These are phyloP conservation scores for Lentinula sp. DNA, from an alignment of 768 basidiomycete species.

Conservation along the genomic window DNA sequence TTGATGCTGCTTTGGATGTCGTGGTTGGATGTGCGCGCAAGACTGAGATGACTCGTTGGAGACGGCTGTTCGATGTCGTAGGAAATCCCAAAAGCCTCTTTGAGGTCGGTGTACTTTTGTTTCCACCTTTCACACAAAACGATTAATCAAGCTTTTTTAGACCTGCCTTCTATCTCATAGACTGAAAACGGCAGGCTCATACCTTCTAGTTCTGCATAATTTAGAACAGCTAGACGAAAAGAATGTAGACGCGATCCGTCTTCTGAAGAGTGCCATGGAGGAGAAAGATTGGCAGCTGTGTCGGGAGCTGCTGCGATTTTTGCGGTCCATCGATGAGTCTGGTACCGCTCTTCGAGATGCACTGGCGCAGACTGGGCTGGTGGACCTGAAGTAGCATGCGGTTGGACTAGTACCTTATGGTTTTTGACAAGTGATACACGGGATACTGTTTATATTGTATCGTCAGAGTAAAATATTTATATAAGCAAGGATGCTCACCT, in stretches of 20 bases:
- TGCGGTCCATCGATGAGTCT: conserved; percentile 87
- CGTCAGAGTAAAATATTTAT: too few relatives aligned
- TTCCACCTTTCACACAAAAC: background rate
- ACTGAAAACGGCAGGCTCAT: conserved; percentile 86
- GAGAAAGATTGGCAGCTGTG: conserved; percentile 87
- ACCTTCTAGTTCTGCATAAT: conserved; percentile 89
- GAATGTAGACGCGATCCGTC: conserved; percentile 72
- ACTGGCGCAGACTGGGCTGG: conserved; percentile 43
- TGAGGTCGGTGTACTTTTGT: conserved; percentile 48
- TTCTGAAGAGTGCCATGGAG: conserved; percentile 70
- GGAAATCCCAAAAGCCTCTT: conserved; percentile 89
- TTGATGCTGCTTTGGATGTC: conserved; percentile 85
- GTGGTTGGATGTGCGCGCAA: conserved; percentile 96
- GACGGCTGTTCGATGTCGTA: conserved; percentile 79
- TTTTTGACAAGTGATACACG: too few relatives aligned
- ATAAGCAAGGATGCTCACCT: too few relatives aligned
- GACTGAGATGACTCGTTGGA: conserved; percentile 91
- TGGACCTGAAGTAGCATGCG: background rate
- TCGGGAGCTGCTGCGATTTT: conserved; percentile 85
- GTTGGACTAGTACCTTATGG: too few relatives aligned
- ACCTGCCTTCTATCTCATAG: conserved; percentile 66
- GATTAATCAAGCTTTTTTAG: conserved; percentile 28
- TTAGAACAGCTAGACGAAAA: conserved; percentile 83
- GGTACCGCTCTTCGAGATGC: conserved; percentile 66
- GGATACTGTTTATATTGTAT: too few relatives aligned